Evolutionary conservation across 306 rosid species (phyloP).

Genomic region (Oxytropis ochrocephala): DNA sequence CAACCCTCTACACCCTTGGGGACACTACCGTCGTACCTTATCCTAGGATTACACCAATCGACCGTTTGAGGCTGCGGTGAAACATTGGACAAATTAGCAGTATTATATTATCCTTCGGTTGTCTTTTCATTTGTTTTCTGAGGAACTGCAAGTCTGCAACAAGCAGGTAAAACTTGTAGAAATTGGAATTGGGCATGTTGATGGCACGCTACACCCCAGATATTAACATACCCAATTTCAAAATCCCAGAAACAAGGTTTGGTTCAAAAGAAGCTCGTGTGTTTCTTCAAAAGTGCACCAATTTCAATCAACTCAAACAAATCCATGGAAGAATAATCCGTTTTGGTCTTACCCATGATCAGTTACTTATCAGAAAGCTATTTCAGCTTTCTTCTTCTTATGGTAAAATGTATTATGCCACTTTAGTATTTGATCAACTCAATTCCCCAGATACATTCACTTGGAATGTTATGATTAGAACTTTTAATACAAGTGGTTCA

Average conservation of each 20-base stretch:
- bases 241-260: constrained; percentile 10
- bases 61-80: not conserved
- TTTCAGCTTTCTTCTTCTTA: constrained; percentile 44
- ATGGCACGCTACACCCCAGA: constrained; percentile 32
- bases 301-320: constrained; percentile 49
- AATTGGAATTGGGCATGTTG: constrained; percentile 22
- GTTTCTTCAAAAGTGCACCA: constrained; percentile 42
- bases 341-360: constrained; percentile 42
- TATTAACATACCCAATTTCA: not conserved
- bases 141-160: not conserved
- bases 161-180: not conserved
- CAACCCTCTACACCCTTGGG: too few relatives aligned
- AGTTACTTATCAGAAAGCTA: constrained; percentile 46
- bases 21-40: not conserved
- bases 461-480: constrained; percentile 64
- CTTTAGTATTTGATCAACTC: constrained; percentile 42
- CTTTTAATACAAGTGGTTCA: constrained; percentile 32
- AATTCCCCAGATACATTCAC: constrained; percentile 45
- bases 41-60: not conserved
- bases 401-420: constrained; percentile 42
- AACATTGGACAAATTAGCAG: not conserved
- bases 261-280: constrained; percentile 37
- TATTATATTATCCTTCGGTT: not conserved
- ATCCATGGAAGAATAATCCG: constrained; percentile 58
- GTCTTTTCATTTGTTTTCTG: not conserved